Conservation (phyloP, 2,329 filamentous ascomycete species). For the Claviceps sp. region DNA sequence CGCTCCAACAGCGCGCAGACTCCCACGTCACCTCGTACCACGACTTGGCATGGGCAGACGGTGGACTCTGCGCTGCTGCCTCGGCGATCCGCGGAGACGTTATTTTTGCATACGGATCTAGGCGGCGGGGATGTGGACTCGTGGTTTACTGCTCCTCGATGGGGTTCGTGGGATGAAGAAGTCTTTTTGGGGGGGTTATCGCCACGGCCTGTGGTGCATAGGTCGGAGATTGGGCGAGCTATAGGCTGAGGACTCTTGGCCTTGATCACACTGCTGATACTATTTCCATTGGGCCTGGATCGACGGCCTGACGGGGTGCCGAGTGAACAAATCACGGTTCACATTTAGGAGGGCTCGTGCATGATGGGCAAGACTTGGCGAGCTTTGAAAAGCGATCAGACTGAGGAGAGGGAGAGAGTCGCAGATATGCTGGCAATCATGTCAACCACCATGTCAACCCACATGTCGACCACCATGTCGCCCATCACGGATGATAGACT, state of each 20-base stretch:
- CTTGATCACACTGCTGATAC: no score
- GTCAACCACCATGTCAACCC: no score
- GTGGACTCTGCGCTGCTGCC: slow-evolving; percentile 19
- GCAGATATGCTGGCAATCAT: no score
- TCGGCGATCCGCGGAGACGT: slow-evolving; percentile 20
- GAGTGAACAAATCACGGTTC: no score
- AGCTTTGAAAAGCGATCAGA: no score
- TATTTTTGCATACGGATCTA: slow-evolving; percentile 3
- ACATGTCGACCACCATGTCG: no score
- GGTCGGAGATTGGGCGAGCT: slow-evolving; percentile 38
- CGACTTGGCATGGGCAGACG: slow-evolving; percentile 22
- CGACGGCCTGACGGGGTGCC: no score
- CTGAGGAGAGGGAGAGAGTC: no score
- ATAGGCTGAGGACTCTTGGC: slow-evolving; percentile 27
- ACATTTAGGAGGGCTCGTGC: no score
- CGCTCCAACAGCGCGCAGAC: slow-evolving; percentile 33
- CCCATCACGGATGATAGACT: no score
- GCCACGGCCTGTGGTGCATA: slow-evolving; percentile 32
- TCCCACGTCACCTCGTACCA: slow-evolving; percentile 26
- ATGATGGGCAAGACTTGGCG: no score
- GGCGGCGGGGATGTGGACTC: slow-evolving; percentile 19
- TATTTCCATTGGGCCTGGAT: neutral
- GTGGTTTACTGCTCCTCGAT: slow-evolving; percentile 28
- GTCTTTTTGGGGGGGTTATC: slow-evolving; percentile 31
- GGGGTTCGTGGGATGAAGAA: slow-evolving; percentile 34